These are phyloP conservation scores for Fusarium sp. DNA, from an alignment of 2,329 filamentous ascomycete genomes.

Conservation along the genomic window DNA sequence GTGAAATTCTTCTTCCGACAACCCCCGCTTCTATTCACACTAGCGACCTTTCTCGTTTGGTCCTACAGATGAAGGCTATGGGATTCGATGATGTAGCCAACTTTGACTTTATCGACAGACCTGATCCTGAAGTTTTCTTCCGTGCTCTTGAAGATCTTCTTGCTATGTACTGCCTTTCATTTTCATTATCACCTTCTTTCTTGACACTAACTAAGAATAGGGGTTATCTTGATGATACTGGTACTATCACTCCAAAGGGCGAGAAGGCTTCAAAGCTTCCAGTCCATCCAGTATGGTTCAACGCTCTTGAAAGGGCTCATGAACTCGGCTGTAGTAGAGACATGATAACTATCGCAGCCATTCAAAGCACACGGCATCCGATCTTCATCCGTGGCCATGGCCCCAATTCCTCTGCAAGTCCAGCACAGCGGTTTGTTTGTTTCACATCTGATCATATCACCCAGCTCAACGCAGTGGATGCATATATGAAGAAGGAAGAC, in stretches of 20 bases:
- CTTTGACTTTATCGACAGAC: conserved; percentile 98
- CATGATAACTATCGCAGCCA: conserved; percentile 1
- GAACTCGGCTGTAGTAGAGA: neutral
- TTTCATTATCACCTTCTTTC: neutral
- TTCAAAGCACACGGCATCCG: neutral
- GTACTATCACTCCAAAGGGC: neutral
- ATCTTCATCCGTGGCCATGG: neutral
- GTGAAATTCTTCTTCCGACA: conserved; percentile 94
- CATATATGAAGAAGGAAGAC: neutral
- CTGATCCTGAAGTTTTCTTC: conserved; percentile 92
- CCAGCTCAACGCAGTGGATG: neutral
- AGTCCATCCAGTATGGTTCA: conserved; percentile 3
- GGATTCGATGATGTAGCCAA: conserved; percentile 96
- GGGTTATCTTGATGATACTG: neutral
- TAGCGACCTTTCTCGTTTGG: conserved; percentile 89
- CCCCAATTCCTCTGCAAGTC: neutral
- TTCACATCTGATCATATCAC: neutral
- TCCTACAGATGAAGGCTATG: conserved; percentile 98
- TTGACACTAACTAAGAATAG: neutral
- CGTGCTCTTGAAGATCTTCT: conserved; percentile 82
- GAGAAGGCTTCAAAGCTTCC: conserved; percentile 1
- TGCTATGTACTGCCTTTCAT: neutral
- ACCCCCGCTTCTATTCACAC: conserved; percentile 96
- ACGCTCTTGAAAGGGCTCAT: neutral
- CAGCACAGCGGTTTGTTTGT: neutral